Base-by-base conservation (phyloP, 2,329 filamentous ascomycete species). In the Epichloe uncinata region DNA sequence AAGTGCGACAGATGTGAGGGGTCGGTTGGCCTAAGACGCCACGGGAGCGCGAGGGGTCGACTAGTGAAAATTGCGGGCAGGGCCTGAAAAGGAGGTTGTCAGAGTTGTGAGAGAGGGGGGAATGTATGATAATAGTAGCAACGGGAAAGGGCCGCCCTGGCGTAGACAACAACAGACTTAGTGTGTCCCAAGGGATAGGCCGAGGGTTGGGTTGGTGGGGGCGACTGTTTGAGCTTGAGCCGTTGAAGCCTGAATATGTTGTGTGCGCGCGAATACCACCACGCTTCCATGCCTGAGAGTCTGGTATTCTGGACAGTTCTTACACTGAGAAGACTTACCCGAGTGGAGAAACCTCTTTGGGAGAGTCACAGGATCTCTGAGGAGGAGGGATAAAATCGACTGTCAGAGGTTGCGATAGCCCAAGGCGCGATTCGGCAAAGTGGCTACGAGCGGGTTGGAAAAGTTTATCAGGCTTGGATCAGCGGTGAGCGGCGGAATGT, bases 241-340 rank as follows among this genome's bases (percentile, higher is more conserved):
- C 18, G 65, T 60, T 40, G 70, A 65, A 22, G 47, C 47, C 47
- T 34, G 35, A 49, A 33, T n/a, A 18, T 18, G 16, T 38, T 33
- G 16, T 42, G 33, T 22, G 33, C 33, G 45, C 46, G 46, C 33
- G 34, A 45, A 36, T 20, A 38, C 15, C n/a, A 18, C 45, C n/a
- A 18, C 45, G 22, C 20, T 20, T n/a, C 22, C 15, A 22, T 40
- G 45, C 45, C 45, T 22, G 15, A 34, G 36, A 9, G 20, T 30
- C 36, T 30, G 22, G 15, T 44, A 37, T 5, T 38, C 36, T 38
- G 36, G 26, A 41, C 22, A 38, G 13, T 7, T 34, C 7, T 26
- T 48, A 37, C 41, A 30, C 18, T 16, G 20, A 6, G 16, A 40
- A 42, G 20, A 48, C 40, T 30, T 41, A 26, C 36, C 34, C 20